Base-by-base conservation (phyloP, 306 rosid genomes). In the Cucumis cinereus region DNA sequence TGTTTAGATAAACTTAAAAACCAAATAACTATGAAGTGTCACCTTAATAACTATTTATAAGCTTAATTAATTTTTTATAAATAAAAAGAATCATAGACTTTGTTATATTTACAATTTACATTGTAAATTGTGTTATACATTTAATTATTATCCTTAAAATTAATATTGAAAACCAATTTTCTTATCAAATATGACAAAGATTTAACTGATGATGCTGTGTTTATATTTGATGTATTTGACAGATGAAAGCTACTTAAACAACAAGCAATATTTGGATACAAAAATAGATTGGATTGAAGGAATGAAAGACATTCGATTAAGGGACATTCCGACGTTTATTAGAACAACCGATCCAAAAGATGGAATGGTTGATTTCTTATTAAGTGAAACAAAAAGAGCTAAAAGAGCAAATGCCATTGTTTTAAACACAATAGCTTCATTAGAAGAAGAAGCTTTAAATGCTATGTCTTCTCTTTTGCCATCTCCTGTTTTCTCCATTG, bases 241-340 rank as follows among this genome's bases (percentile, higher is more conserved):
- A 41, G 47, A 92, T 53, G 68, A 54, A 1, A 89, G 89, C 57
- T 61, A 79, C 7, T 1, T 87, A 0, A 85, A 81, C n/a, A 85
- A 89, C n/a, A 84, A 89, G 19, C 93, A 88, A 3, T 87, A 89
- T 80, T 74, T 91, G 60, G 86, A 90, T 8, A 88, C 84, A 0
- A 57, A 43, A 2, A 28, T 92, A 2, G 89, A 90, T 38, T 90
- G 96, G 93, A 79, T 92, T 0, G 88, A 90, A 0, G 93, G 93
- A 10, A 87, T 90, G 67, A 87, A 81, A 66, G 83, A 74, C 5
- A 79, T 92, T 10, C 80, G 90, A 8, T 4, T 88, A 3, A 87
- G 20, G 36, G 96, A 90, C 52, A 11, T 90, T 4, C 96, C 96
- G 0, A 81, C 49, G 62, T 90, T 92, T 82, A 2, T 90, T 1